These are phyloP conservation scores for Microstroma glucosiphilum DNA, from an alignment of 1,284 basidiomycete genomes.

Conservation along the genomic window DNA sequence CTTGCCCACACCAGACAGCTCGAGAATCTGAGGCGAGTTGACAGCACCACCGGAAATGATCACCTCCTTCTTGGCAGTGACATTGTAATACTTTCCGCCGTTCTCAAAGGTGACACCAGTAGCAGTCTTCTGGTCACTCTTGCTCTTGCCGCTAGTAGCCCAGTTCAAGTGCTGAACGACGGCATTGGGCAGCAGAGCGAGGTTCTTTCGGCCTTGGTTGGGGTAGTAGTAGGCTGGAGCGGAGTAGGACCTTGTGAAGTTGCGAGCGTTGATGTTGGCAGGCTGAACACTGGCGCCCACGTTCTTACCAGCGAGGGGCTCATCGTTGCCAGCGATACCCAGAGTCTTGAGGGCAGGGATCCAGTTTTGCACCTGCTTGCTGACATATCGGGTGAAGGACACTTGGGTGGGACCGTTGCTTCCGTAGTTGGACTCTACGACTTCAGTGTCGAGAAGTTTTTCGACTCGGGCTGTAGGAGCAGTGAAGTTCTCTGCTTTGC, in stretches of 20 bases:
- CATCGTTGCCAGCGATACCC: conserved; percentile 29
- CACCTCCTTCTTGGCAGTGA: conserved; percentile 35
- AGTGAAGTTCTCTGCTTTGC: conserved; percentile 49
- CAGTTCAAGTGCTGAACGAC: conserved; percentile 37
- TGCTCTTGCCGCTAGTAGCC: conserved; percentile 11
- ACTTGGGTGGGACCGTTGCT: conserved; percentile 37
- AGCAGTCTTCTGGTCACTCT: conserved; percentile 13
- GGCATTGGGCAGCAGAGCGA: conserved; percentile 34
- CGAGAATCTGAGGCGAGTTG: conserved; percentile 53
- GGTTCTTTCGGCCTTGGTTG: conserved; percentile 31
- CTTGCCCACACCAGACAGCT: conserved; percentile 57
- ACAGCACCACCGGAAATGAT: conserved; percentile 40
- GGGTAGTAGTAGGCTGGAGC: conserved; percentile 41
- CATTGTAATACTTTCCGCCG: conserved; percentile 27
- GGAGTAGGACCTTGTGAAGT: conserved; percentile 44
- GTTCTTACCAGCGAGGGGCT: conserved; percentile 39
- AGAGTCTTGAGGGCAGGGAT: conserved; percentile 25
- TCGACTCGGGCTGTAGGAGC: conserved; percentile 34
- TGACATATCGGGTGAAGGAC: conserved; percentile 40
- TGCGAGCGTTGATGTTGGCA: conserved; percentile 36
- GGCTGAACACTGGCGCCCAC: conserved; percentile 40
- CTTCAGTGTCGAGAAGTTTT: conserved; percentile 28
- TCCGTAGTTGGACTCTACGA: conserved; percentile 40
- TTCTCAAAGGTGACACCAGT: conserved; percentile 26
- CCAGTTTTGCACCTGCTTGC: conserved; percentile 32